Evolutionary conservation across 208 protist species (phyloP), one percentile per base, ranked within the genome.

Genomic region (Trichomonas vaginalis): DNA sequence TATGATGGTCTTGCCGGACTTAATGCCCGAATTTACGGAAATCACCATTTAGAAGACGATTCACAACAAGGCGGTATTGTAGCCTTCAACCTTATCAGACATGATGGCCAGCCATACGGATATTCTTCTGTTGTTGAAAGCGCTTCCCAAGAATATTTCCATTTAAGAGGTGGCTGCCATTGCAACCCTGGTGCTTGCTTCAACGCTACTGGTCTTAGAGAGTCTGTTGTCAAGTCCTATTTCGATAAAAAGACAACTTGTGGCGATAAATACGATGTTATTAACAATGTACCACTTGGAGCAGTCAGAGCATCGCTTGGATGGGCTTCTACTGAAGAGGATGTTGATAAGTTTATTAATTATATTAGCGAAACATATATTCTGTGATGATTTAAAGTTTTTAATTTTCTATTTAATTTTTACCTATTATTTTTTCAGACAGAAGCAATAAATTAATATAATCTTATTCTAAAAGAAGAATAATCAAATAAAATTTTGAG

Each of bases 121-220:
- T 86, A 96, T 92, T 9, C n/a, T 40, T 27, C n/a, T 15, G 80
- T 96, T 40, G 42, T 79, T 87, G 46, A 70, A 95, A 32, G 39
- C 6, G 95, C 95, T 15, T 47, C 14, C 15, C 45, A 82, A 49
- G n/a, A 37, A 17, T 39, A 70, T 17, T 45, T 96, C 32, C 95
- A 96, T 47, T 42, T 96, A 6, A 46, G 95, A 39, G 61, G 83
- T 37, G 95, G 95, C 9, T 96, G 95, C 46, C 88, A 95, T 62
- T 96, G 95, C 42, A 96, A 96, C 92, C 49, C 95, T 15, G 95
- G 95, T 23, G 95, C 95, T 9, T 96, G 95, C 39, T 92, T 95
- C 42, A 35, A 21, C 40, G 95, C 61, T 2, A 87, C 92, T 10
- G 35, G 37, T 35, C 32, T 96, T 49, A 6, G 32, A 37, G 49